These are phyloP conservation scores for Chrysoporthe austroafricana DNA, from an alignment of 2,329 filamentous ascomycete species.

Conservation along the genomic window DNA sequence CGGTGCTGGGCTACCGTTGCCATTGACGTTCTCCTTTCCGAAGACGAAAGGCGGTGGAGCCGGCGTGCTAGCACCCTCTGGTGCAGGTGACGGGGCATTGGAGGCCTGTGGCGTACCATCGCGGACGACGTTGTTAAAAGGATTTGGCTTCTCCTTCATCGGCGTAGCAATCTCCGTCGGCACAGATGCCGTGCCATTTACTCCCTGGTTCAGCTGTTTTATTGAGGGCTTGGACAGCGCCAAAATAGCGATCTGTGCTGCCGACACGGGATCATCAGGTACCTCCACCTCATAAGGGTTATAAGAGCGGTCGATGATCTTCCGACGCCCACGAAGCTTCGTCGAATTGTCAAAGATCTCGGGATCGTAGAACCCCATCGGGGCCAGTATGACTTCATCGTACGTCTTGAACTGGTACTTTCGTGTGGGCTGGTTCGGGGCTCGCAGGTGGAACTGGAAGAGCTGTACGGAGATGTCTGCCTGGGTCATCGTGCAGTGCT, in stretches of 20 bases:
- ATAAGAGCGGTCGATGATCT: conserved; percentile 82
- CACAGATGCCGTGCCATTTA: conserved; percentile 49
- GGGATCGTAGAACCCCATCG: conserved; percentile 93
- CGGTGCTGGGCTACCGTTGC: conserved; percentile 55
- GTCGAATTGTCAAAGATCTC: conserved; percentile 79
- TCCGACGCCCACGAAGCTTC: conserved; percentile 80
- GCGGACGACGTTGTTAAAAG: conserved; percentile 71
- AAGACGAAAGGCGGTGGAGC: conserved; percentile 61
- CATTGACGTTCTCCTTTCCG: conserved; percentile 50
- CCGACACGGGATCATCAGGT: conserved; percentile 86
- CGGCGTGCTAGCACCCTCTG: conserved; percentile 75
- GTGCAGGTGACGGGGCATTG: conserved; percentile 83
- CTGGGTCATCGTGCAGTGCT: conserved; percentile 89
- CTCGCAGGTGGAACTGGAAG: conserved; percentile 87
- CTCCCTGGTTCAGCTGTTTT: conserved; percentile 33
- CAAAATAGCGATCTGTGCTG: conserved; percentile 75
- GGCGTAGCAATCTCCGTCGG: conserved; percentile 59
- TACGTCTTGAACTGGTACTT: conserved; percentile 98
- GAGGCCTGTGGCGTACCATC: conserved; percentile 82
- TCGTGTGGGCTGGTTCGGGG: conserved; percentile 82
- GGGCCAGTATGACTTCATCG: conserved; percentile 91
- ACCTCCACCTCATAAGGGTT: conserved; percentile 89
- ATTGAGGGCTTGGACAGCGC: conserved; percentile 64
- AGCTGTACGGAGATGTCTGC: conserved; percentile 86
- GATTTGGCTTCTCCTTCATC: conserved; percentile 65